Base-by-base conservation (phyloP, 208 protist species). In the Naegleria gruberi region DNA sequence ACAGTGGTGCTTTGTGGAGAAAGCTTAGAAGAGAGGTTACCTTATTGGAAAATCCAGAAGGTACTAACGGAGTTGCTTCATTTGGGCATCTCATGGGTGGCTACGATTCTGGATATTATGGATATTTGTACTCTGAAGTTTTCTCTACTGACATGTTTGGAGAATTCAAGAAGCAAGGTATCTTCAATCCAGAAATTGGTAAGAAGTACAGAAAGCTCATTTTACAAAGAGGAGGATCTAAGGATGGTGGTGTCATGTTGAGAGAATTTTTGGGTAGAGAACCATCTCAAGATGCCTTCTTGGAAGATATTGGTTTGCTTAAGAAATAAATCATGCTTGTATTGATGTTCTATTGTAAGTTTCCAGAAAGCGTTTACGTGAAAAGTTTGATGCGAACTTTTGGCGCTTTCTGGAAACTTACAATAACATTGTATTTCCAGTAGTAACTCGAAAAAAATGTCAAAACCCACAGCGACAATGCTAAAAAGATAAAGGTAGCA, bases 101-200 rank as follows among this genome's bases (percentile, higher is more conserved):
- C 5, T 96, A 96, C 42, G 94, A 94, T 89, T 90, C 91, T 4
- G 87, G 91, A 77, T 96, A 96, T 88, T 96, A 96, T 87, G 93
- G 93, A n/a, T 96, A 96, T 87, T 87, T 95, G 85, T 96, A 93
- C 87, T 85, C 41, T 43, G 92, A 96, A 90, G 94, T 95, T 0
- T 95, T 93, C 55, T 77, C 65, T 26, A 81, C 73, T 26, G 93
- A 95, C 65, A 93, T 95, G 92, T 95, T 91, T 89, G 45, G 46
- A 7, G 88, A 30, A 90, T 89, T 89, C 26, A 89, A 93, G 91
- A 89, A 74, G 46, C 42, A 41, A 8, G 85, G 85, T n/a, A 43
- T 89, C 17, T 74, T 89, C 34, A 74, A 57, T 34, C 10, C 55
- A 7, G 34, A 89, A 41, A 43, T 44, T 41, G 85, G 85, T 23